Percentiles rank a stretch among this genome's conserved stretches.
phyloP scores from a whole-genome alignment of 2,329 filamentous ascomycete genomes.

The Colletotrichum spaethianum region DNA sequence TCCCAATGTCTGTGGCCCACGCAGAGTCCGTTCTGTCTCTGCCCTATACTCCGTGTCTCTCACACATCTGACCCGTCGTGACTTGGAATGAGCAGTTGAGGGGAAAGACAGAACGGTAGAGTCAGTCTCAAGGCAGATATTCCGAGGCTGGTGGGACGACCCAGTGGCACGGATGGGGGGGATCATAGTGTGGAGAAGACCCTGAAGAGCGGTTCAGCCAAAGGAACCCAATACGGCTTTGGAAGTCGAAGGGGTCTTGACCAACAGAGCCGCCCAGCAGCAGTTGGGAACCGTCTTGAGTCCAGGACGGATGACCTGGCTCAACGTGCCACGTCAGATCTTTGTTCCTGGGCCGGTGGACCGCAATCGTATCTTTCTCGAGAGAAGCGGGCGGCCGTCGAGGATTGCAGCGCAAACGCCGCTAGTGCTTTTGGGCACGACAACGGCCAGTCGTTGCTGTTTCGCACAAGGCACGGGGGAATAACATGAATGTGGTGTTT shows the following conservation, averaged over 20 bases:
- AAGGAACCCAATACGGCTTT: conserved; percentile 8
- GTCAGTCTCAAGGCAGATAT: conserved; percentile 8
- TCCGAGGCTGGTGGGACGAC: conserved; percentile 11
- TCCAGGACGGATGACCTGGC: not conserved
- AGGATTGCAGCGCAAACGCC: not conserved
- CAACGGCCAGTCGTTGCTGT: not conserved
- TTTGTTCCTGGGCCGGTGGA: not conserved
- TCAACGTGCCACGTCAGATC: conserved; percentile 26
- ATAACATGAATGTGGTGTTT: not conserved
- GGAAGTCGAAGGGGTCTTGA: not conserved
- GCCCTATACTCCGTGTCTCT: not conserved
- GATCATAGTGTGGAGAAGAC: conserved; percentile 1
- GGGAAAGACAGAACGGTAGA: not conserved
- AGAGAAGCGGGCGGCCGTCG: not conserved
- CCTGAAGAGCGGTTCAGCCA: conserved; percentile 4
- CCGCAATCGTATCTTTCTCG: not conserved
- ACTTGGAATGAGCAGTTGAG: not conserved
- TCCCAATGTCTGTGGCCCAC: not conserved
- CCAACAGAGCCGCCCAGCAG: not conserved
- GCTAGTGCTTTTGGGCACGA: not conserved
- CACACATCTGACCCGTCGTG: not conserved
- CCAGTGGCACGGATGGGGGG: conserved; percentile 11
- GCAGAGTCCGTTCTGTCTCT: not conserved
- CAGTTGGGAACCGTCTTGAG: not conserved
- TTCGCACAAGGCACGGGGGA: not conserved